phyloP scores from a whole-genome alignment of 441 rosid species.

The Pelargonium hybrid region DNA sequence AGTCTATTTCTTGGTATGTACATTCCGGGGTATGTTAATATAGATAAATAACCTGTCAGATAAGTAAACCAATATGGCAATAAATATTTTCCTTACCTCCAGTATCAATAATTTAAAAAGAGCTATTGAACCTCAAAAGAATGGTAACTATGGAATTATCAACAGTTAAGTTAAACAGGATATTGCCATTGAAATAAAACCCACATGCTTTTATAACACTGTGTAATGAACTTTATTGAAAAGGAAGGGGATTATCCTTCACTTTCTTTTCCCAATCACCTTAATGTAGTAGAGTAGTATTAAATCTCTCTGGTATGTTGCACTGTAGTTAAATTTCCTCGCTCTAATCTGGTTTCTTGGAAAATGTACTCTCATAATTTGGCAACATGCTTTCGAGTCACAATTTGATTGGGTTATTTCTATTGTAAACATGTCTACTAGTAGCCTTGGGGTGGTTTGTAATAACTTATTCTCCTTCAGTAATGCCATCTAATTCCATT shows the following conservation, averaged over 20 bases:
- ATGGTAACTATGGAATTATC: not conserved
- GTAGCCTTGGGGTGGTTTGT: not conserved
- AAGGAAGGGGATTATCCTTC: not conserved
- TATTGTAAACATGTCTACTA: not conserved
- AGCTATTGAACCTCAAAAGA: not conserved
- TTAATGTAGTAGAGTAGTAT: not conserved
- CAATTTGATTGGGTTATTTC: not conserved
- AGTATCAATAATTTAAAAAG: not conserved
- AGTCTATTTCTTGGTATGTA: too few relatives aligned
- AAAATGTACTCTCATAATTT: not conserved
- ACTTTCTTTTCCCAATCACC: not conserved
- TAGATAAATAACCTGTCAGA: not conserved
- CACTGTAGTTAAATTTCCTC: not conserved
- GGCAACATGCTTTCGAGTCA: not conserved
- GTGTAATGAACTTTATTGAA: too few relatives aligned
- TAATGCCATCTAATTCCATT: conserved; percentile 16
- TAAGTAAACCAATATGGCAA: not conserved
- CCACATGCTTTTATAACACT: not conserved
- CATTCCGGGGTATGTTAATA: not conserved
- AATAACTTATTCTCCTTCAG: not conserved
- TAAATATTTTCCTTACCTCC: not conserved
- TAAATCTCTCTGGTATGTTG: not conserved
- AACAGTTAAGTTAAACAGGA: not conserved
- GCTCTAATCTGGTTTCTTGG: not conserved
- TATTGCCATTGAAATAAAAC: too few relatives aligned